Base-by-base conservation (phyloP, 192 early-diverging fungal genomes). In the Mortierella claussenii region DNA sequence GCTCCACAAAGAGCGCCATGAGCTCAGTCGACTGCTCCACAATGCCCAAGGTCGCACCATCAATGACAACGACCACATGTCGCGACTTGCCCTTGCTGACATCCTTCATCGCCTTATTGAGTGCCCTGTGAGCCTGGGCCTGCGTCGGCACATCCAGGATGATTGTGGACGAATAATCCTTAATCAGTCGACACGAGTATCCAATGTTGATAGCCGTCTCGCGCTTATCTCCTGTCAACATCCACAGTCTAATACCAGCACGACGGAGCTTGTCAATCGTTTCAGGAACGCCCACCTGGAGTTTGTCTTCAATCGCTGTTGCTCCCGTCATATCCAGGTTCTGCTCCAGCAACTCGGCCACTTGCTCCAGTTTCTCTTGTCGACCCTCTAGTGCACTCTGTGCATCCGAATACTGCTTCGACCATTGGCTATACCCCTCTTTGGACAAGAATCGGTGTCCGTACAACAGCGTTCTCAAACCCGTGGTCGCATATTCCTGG, bases 131-230 rank as follows among this genome's bases (percentile, higher is more conserved):
- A 34, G 78, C 69, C 24, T 67, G 57, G 24, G 61, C 69, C 45
- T 85, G 65, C 11, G 69, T 73, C 0, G 73, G 73, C 1, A 76
- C 73, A 37, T 81, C 80, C 18, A 82, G 51, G 43, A 86, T 79
- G 48, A 81, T 86, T 13, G 78, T 78, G 1, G 62, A 75, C 5
- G 85, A 86, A 28, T 84, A 59, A 28, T 81, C 58, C 34, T 85
- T 83, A 28, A 91, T 81, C 37, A 96, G 78, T 3, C 88, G 83
- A 37, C 90, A 93, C 0, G 94, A 90, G 48, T 91, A 87, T 15
- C 89, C 93, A 82, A 97, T 96, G 61, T 97, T 97, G 60, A 97
- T 90, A 1, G 95, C 95, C 0, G 95, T 97, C 65, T 97, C 95
- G 21, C 89, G 84, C 78, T 95, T 96, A 69, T 97, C 95, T 30